phyloP scores from a whole-genome alignment of 73 alveolate species.

The Loxodes magnus region DNA sequence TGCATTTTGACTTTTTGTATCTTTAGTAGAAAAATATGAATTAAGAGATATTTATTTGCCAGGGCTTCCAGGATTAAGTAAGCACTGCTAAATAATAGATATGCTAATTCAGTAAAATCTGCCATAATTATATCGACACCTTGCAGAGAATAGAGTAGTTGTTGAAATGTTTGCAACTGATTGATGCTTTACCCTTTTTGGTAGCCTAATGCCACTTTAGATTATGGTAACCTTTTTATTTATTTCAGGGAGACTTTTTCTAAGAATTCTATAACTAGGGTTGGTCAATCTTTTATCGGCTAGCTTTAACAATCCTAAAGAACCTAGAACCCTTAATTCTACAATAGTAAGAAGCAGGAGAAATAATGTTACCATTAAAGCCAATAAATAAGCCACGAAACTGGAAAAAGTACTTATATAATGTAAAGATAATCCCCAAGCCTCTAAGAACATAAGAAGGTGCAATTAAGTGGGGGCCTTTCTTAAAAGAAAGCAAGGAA shows the following conservation, averaged over 20 bases:
- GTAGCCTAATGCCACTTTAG: conserved; percentile 42
- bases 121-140: conserved; percentile 20
- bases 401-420: too few relatives aligned
- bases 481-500: background rate
- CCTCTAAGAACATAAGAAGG: background rate
- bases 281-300: conserved; percentile 17
- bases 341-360: conserved; percentile 32
- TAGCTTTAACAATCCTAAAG: conserved; percentile 14
- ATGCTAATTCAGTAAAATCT: conserved; percentile 23
- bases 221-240: conserved; percentile 19
- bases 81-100: conserved; percentile 40
- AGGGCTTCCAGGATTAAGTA: conserved; percentile 59
- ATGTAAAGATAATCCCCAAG: background rate
- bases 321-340: conserved; percentile 15
- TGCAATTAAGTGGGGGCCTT: background rate
- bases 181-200: conserved; percentile 42
- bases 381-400: background rate
- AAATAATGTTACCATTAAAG: conserved; percentile 12
- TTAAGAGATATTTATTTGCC: conserved; percentile 57
- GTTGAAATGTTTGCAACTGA: conserved; percentile 60
- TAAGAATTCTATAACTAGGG: conserved; percentile 16
- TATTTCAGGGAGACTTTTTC: too few relatives aligned
- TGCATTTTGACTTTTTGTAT: conserved; percentile 77
- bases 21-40: conserved; percentile 66
- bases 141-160: conserved; percentile 20